Evolutionary conservation across 768 basidiomycete genomes (phyloP).

Genomic region (Cystobasidium ongulense): DNA sequence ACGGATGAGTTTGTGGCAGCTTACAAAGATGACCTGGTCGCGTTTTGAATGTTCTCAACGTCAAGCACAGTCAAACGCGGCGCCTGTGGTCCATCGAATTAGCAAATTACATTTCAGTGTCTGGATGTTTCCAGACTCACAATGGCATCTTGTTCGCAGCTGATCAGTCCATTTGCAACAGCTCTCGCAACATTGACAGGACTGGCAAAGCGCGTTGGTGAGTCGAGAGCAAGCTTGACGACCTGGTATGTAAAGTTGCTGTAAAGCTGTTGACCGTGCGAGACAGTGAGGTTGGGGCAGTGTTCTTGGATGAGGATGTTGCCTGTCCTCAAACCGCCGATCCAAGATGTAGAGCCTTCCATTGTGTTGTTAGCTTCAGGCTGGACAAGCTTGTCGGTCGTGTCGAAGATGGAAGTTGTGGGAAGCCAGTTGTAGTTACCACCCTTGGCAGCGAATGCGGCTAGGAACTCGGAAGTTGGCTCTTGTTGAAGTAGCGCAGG

Average conservation of each 20-base stretch:
- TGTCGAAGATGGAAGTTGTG: slow-evolving; percentile 17
- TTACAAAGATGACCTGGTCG: background rate
- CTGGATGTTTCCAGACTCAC: background rate
- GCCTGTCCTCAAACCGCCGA: slow-evolving; percentile 6
- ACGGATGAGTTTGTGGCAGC: background rate
- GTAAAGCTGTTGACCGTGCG: slow-evolving; percentile 20
- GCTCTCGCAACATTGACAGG: background rate
- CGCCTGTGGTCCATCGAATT: background rate
- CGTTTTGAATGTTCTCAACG: background rate
- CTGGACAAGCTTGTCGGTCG: slow-evolving; percentile 19
- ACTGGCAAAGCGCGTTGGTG: slow-evolving; percentile 11
- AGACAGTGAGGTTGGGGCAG: slow-evolving; percentile 12
- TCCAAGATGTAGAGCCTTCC: slow-evolving; percentile 11
- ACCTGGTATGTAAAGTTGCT: slow-evolving; percentile 19
- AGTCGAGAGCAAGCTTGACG: slow-evolving; percentile 19
- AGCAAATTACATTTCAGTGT: background rate
- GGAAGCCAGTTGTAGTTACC: slow-evolving; percentile 29
- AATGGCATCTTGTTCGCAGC: background rate
- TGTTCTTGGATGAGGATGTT: slow-evolving; percentile 24
- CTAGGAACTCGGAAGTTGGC: slow-evolving; percentile 13
- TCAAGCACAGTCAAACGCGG: background rate
- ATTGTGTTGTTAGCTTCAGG: slow-evolving; percentile 17
- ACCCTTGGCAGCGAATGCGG: slow-evolving; percentile 9
- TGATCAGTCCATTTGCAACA: background rate
- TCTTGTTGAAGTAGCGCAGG: slow-evolving; percentile 22